A percentile compares a stretch with the other conserved stretches of the same genome.
These are phyloP conservation scores for Alliaria petiolata DNA, from an alignment of 345 rosid species.

Conservation along the genomic window DNA sequence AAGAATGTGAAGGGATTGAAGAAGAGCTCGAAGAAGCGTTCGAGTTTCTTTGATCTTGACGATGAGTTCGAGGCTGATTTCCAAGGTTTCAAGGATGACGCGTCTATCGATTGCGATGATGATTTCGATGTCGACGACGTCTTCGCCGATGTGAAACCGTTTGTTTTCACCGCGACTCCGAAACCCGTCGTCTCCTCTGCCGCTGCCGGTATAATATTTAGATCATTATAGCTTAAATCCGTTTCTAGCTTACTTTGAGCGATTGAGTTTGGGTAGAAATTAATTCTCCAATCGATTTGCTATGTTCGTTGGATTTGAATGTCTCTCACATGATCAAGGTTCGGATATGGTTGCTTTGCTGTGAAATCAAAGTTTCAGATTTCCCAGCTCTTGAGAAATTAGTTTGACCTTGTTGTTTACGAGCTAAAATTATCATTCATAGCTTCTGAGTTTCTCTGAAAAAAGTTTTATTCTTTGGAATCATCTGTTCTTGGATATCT, in stretches of 20 bases:
- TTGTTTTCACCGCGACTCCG: constrained; percentile 42
- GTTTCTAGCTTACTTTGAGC: neutral
- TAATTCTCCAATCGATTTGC: neutral
- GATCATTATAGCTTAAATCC: no score
- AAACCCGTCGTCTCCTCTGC: constrained; percentile 23
- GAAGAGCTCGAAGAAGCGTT: constrained; percentile 32
- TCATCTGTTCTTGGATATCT: no score
- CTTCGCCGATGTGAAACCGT: constrained; percentile 58
- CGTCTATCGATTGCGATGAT: constrained; percentile 46
- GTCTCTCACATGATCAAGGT: neutral
- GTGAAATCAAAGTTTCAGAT: no score
- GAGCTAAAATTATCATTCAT: neutral
- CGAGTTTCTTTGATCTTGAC: constrained; percentile 45
- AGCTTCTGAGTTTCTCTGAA: no score
- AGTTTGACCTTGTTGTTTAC: neutral
- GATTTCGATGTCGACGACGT: constrained; percentile 45
- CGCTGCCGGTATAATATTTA: constrained; percentile 45
- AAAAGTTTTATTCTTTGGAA: no score
- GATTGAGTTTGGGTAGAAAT: neutral
- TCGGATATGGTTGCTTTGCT: neutral
- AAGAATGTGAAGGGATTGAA: constrained; percentile 29
- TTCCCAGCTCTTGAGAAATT: neutral
- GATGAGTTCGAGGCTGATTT: constrained; percentile 95
- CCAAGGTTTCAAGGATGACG: constrained; percentile 63
- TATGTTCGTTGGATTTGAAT: neutral